Base-by-base conservation (phyloP, 2,329 filamentous ascomycete genomes). In the Cercospora zeae-maydis region DNA sequence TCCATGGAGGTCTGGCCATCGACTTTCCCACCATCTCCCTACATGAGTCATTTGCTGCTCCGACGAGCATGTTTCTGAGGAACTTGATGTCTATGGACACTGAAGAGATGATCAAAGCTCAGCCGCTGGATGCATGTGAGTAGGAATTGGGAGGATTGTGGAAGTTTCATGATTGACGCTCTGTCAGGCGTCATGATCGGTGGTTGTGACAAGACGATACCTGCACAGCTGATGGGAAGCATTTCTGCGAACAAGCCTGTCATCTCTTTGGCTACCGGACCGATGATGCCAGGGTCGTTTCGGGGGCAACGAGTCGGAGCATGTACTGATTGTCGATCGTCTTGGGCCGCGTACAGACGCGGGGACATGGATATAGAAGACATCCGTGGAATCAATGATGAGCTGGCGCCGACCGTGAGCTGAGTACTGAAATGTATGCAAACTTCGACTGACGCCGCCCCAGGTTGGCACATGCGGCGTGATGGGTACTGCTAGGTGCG, bases 61-160 rank as follows among this genome's bases (percentile, higher is more conserved):
- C 88, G 2, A 91, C 88, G 4, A 90, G 88, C 76, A 91, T 92
- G 89, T 91, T 86, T 60, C 71, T 91, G 53, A 76, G 89, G 33
- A 91, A 91, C 67, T 71, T 91, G 61, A 91, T 92, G 88, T 88
- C 86, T 67, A 90, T 91, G 86, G 89, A 91, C 71, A 91, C 89
- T 0, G 89, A 91, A 73, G 88, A 91, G 77, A 91, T 91, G 88
- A 86, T 91, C 58, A 79, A 79, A 47, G 88, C 88, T 0, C 88
- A 91, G 74, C 88, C 88, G 0, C 80, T 88, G 14, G 88, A 92
- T 75, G 85, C 86, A 89, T 67, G 63, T 60, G 21, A 55, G 61
- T 2, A 21, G 14, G 4, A 30, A 16, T 21, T 30, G 13, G 33
- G 16, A 3, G 30, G 16, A 6, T 4, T 7, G 16, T 24, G 3